phyloP scores from a whole-genome alignment of 2,329 filamentous ascomycete genomes.

The Neofusicoccum kwambonambiense region DNA sequence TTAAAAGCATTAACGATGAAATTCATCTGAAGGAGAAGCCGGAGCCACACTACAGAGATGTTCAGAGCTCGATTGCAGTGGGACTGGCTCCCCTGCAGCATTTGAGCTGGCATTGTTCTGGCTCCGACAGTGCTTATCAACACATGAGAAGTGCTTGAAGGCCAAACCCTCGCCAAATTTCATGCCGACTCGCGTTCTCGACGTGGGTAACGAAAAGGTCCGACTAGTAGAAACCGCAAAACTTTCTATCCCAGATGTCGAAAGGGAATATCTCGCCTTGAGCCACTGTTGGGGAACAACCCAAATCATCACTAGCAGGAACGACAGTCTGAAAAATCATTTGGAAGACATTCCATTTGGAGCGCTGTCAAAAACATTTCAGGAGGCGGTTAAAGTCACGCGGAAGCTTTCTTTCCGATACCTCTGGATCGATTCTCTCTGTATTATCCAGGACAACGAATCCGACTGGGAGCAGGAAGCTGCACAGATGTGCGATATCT shows the following conservation, averaged over 20 bases:
- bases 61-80: background rate
- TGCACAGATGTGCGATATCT: too few relatives aligned
- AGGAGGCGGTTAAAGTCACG: too few relatives aligned
- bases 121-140: background rate
- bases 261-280: background rate
- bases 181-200: too few relatives aligned
- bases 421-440: too few relatives aligned
- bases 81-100: background rate
- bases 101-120: background rate
- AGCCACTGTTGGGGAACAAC: slow-evolving; percentile 10
- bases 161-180: too few relatives aligned
- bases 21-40: slow-evolving; percentile 18
- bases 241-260: too few relatives aligned
- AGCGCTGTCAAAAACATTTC: too few relatives aligned
- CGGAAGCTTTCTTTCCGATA: too few relatives aligned
- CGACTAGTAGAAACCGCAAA: too few relatives aligned
- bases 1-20: background rate
- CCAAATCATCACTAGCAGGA: background rate
- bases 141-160: background rate
- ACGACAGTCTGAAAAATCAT: background rate
- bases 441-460: too few relatives aligned
- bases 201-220: too few relatives aligned
- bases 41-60: slow-evolving; percentile 16
- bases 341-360: background rate
- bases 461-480: too few relatives aligned